Conservation (phyloP, 129 eudicot genomes). For the Tagetes erecta region DNA sequence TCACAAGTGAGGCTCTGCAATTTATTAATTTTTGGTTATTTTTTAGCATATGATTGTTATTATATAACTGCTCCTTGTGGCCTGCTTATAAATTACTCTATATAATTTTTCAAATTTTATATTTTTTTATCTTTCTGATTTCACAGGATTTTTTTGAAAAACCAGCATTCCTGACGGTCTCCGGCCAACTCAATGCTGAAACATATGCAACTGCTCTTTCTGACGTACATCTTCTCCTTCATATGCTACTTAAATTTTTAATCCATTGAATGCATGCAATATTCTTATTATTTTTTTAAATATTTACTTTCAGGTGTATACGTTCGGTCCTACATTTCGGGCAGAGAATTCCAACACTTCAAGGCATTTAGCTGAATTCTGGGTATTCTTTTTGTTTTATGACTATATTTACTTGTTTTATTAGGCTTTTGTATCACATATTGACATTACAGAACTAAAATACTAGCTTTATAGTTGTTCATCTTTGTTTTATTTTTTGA, state of each 20-base stretch:
- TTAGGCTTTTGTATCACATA: conserved; percentile 3
- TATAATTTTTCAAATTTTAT: conserved; percentile 1
- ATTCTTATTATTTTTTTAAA: neutral
- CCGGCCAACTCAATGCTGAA: conserved; percentile 98
- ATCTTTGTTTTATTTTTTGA: conserved; percentile 24
- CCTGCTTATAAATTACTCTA: neutral
- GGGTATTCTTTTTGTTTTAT: conserved; percentile 52
- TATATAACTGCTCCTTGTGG: neutral
- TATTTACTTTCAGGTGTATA: conserved; percentile 68
- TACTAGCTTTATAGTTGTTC: conserved; percentile 4
- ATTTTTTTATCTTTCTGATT: conserved; percentile 8
- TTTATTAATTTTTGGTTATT: neutral
- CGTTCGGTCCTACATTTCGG: conserved; percentile 97
- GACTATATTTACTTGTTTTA: neutral
- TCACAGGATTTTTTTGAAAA: conserved; percentile 95
- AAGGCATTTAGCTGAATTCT: conserved; percentile 95
- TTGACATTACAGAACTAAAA: conserved; percentile 17
- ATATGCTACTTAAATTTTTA: conserved; percentile 12
- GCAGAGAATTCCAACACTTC: conserved; percentile 98
- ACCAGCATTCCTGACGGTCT: conserved; percentile 96
- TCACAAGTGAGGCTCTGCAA: conserved; percentile 62
- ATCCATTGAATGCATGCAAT: neutral
- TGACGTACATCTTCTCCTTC: conserved; percentile 55
- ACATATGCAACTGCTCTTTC: conserved; percentile 98
- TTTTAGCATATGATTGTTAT: neutral